Percentiles rank a stretch among this genome's conserved stretches.
Conservation (phyloP, 495 filamentous ascomycete genomes). For the Aspergillus mulundensis region DNA sequence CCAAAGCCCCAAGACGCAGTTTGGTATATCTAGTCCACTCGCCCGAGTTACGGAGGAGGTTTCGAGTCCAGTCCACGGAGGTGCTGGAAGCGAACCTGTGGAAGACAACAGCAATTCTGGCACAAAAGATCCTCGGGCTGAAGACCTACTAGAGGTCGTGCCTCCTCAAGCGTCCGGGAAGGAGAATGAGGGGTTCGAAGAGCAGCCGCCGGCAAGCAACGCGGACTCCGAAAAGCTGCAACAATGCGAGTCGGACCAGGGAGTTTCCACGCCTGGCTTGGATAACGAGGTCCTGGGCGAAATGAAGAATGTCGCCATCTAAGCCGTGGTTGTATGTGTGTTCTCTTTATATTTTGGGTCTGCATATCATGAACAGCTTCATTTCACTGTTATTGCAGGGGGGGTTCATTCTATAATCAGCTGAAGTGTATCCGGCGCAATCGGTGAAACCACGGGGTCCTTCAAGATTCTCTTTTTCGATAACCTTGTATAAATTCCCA, state of each 20-base stretch:
- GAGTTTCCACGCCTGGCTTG: conserved; percentile 24
- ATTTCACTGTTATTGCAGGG: conserved; percentile 10
- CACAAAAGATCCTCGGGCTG: conserved; percentile 26
- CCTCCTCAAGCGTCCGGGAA: conserved; percentile 40
- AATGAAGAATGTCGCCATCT: conserved; percentile 57
- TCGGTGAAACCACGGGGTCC: conserved; percentile 18
- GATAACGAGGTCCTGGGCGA: conserved; percentile 46
- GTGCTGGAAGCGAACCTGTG: conserved; percentile 30
- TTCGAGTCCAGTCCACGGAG: conserved; percentile 30
- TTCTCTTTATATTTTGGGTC: conserved; percentile 14
- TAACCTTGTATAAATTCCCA: conserved; percentile 24
- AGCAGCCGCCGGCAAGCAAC: conserved; percentile 23
- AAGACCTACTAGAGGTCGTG: conserved; percentile 45
- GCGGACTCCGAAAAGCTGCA: conserved; percentile 29
- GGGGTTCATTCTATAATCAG: conserved; percentile 11
- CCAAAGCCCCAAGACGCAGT: conserved; percentile 46
- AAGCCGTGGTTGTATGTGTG: conserved; percentile 19
- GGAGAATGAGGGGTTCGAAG: conserved; percentile 31
- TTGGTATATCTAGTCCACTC: conserved; percentile 51
- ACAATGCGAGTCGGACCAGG: conserved; percentile 27
- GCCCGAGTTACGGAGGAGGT: conserved; percentile 51
- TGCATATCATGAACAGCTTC: conserved; percentile 25
- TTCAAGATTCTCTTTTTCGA: conserved; percentile 15
- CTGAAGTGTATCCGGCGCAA: conserved; percentile 15
- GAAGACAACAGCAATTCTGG: conserved; percentile 30